Percentiles rank a stretch among this genome's conserved stretches.
These are phyloP conservation scores for Pythium rishiriense DNA, from an alignment of 352 stramenopile genomes.

Conservation along the genomic window DNA sequence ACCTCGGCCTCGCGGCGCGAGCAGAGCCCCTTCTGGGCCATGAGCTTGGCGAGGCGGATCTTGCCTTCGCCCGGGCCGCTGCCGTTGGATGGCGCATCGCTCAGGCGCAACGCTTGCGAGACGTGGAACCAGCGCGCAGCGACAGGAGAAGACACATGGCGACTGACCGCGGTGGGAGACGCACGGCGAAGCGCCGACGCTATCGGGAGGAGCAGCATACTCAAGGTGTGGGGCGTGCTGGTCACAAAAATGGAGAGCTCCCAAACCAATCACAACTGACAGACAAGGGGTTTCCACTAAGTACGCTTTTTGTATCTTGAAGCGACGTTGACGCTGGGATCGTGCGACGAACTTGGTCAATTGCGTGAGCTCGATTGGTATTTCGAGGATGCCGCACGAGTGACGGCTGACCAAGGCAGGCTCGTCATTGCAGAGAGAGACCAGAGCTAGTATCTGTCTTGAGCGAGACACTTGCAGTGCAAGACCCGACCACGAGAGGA, in stretches of 20 bases:
- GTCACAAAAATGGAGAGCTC: background rate
- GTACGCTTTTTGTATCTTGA: background rate
- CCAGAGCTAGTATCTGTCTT: no score
- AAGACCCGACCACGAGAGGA: background rate
- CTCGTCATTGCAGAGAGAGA: no score
- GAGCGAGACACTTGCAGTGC: no score
- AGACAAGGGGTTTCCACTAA: background rate
- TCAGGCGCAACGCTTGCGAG: background rate
- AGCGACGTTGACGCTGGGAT: background rate
- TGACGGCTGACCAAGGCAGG: background rate
- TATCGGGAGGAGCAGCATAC: background rate
- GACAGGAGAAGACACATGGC: no score
- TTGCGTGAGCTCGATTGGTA: background rate
- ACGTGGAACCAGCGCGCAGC: slow-evolving; percentile 4
- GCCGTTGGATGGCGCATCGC: background rate
- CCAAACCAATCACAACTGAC: background rate
- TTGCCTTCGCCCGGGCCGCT: slow-evolving; percentile 23
- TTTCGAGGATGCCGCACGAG: background rate
- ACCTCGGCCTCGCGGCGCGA: slow-evolving; percentile 78
- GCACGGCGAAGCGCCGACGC: background rate
- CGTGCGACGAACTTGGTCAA: background rate
- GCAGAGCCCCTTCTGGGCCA: slow-evolving; percentile 75
- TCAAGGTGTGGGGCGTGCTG: background rate
- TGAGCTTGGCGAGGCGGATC: slow-evolving; percentile 78
- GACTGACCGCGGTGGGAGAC: background rate